Conservation (phyloP, 257 asterid species). For the Anisodus acutangulus region DNA sequence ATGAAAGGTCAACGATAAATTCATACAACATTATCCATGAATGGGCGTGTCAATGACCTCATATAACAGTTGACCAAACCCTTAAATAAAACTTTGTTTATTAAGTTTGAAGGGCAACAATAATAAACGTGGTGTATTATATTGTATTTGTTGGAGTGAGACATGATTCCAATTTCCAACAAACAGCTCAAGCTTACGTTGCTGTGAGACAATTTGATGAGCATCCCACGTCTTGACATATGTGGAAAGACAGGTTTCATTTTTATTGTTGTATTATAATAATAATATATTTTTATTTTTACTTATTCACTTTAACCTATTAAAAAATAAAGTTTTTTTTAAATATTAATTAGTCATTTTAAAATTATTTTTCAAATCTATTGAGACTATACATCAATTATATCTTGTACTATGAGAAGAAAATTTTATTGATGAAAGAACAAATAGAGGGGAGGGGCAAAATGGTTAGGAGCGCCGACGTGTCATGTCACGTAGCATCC, state of each 20-base stretch:
- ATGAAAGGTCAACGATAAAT: neutral
- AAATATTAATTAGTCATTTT: too few species aligned
- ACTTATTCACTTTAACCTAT: too few species aligned
- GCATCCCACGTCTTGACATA: neutral
- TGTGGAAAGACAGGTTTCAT: neutral
- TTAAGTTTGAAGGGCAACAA: neutral
- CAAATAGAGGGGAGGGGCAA: too few species aligned
- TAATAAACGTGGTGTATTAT: neutral
- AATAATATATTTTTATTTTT: too few species aligned
- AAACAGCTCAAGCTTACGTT: neutral
- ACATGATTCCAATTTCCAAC: neutral
- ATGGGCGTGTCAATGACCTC: neutral
- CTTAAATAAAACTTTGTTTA: neutral
- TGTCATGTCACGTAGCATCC: too few species aligned
- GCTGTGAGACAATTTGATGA: neutral
- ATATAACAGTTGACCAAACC: conserved; percentile 22
- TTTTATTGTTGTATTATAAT: too few species aligned
- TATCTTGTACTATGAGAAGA: too few species aligned
- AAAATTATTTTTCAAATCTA: too few species aligned
- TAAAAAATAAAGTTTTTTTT: too few species aligned
- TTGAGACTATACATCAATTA: too few species aligned
- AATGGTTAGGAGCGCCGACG: too few species aligned
- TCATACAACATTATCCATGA: neutral
- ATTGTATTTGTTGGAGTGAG: neutral
- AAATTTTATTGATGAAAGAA: too few species aligned